Percentiles rank a stretch among this genome's conserved stretches.
Evolutionary conservation across 345 rosid genomes (phyloP).

Genomic region (Ricinus communis): DNA sequence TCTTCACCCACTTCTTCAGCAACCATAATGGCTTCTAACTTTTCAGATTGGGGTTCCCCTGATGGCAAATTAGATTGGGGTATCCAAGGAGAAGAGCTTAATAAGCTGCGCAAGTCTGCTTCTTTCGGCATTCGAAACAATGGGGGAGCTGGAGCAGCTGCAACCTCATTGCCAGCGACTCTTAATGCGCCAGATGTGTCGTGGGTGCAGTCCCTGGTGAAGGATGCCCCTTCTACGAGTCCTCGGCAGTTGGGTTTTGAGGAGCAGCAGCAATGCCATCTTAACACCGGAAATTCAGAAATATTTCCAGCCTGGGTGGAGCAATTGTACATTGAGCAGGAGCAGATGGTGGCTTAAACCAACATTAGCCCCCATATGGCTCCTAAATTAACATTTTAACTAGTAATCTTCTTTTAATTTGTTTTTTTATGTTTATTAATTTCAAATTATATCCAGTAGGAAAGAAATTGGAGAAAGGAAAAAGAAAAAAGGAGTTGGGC

Average conservation of each 20-base stretch:
- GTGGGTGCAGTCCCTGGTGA: constrained; percentile 73
- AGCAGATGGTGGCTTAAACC: constrained; percentile 69
- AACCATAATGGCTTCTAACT: constrained; percentile 29
- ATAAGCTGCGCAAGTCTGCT: constrained; percentile 62
- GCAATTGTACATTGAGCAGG: constrained; percentile 73
- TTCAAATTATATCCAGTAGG: constrained; percentile 18
- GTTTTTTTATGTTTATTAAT: constrained; percentile 35
- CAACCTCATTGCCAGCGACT: constrained; percentile 24
- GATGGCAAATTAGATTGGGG: constrained; percentile 86
- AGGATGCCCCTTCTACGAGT: constrained; percentile 41
- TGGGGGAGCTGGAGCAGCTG: constrained; percentile 22
- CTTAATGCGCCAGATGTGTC: constrained; percentile 67
- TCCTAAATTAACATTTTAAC: constrained; percentile 38
- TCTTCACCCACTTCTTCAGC: constrained; percentile 42
- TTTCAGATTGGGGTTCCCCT: constrained; percentile 70
- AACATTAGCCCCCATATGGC: constrained; percentile 18
- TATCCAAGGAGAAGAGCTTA: constrained; percentile 68
- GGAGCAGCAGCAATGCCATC: constrained; percentile 43
- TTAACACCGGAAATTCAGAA: constrained; percentile 35
- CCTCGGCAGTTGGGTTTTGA: constrained; percentile 31
- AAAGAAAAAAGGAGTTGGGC: constrained; percentile 21
- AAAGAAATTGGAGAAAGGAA: constrained; percentile 10
- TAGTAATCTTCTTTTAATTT: constrained; percentile 17
- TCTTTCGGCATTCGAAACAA: constrained; percentile 59
- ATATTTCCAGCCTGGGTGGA: constrained; percentile 67